Evolutionary conservation across 2,329 filamentous ascomycete genomes (phyloP).

Genomic region (Cercospora beticola): DNA sequence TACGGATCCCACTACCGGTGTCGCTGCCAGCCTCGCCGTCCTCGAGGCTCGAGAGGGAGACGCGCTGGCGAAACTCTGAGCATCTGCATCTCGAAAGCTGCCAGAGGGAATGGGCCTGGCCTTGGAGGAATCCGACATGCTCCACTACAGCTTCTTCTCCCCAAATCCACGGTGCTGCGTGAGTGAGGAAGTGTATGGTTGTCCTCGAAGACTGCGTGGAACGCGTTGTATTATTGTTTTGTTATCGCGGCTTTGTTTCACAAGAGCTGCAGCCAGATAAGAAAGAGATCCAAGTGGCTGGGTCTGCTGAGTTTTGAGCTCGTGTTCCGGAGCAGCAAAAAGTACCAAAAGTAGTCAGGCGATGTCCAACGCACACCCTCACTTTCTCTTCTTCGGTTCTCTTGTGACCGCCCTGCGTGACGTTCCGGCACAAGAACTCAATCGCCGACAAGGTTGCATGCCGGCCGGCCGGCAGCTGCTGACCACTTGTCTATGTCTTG

Average conservation of each 20-base stretch:
- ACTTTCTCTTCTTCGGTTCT: neutral
- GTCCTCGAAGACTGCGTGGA: neutral
- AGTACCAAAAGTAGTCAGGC: slow-evolving; percentile 2
- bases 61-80: slow-evolving; percentile 23
- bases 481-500: neutral
- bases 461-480: neutral
- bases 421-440: slow-evolving; percentile 5
- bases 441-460: slow-evolving; percentile 4
- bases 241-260: slow-evolving; percentile 8
- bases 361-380: slow-evolving; percentile 7
- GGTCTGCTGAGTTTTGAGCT: neutral
- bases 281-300: slow-evolving; percentile 4
- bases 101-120: slow-evolving; percentile 27
- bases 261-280: slow-evolving; percentile 9
- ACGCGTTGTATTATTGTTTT: neutral
- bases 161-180: neutral
- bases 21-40: slow-evolving; percentile 34
- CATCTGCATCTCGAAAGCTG: slow-evolving; percentile 22
- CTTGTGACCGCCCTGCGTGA: slow-evolving; percentile 6
- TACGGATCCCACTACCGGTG: slow-evolving; percentile 30
- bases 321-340: neutral
- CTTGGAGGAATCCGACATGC: slow-evolving; percentile 19
- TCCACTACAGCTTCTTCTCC: neutral
- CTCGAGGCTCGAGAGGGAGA: slow-evolving; percentile 50
- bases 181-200: neutral